A percentile compares a stretch with the other conserved stretches of the same genome.
These are phyloP conservation scores for Rhodotorula sp. DNA, from an alignment of 1,284 basidiomycete species.

Conservation along the genomic window DNA sequence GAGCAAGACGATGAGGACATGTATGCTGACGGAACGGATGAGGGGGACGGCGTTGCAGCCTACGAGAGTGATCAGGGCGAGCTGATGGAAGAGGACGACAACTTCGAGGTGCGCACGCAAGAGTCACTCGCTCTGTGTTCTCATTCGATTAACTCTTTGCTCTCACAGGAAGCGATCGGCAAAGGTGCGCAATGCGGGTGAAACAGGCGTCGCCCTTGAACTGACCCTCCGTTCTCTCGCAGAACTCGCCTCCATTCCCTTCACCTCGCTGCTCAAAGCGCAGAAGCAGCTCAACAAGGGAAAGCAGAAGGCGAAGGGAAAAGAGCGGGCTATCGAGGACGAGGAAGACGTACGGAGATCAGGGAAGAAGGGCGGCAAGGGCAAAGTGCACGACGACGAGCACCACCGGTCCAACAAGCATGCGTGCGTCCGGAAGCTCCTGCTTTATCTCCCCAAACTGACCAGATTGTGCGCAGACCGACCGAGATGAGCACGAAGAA, in stretches of 20 bases:
- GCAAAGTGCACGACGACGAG: neutral
- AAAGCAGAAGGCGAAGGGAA: slow-evolving; percentile 13
- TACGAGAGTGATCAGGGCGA: slow-evolving; percentile 38
- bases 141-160: neutral
- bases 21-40: slow-evolving; percentile 8
- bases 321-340: slow-evolving; percentile 4
- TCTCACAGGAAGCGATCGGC: neutral
- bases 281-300: slow-evolving; percentile 34
- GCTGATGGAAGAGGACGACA: slow-evolving; percentile 28
- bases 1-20: slow-evolving; percentile 1
- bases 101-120: slow-evolving; percentile 18
- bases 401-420: slow-evolving; percentile 75
- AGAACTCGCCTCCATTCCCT: slow-evolving; percentile 40
- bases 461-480: slow-evolving; percentile 58
- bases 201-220: too few species aligned
- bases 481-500: slow-evolving; percentile 79
- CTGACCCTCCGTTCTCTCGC: neutral
- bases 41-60: slow-evolving; percentile 29
- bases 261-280: slow-evolving; percentile 37
- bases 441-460: neutral
- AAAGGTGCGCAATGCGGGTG: neutral
- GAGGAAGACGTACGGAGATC: slow-evolving; percentile 27
- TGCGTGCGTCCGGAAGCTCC: slow-evolving; percentile 63
- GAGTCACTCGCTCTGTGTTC: accelerated
- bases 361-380: slow-evolving; percentile 15